Conservation (phyloP, 202 grass and related monocot species). For the Cymbopogon flexuosus region DNA sequence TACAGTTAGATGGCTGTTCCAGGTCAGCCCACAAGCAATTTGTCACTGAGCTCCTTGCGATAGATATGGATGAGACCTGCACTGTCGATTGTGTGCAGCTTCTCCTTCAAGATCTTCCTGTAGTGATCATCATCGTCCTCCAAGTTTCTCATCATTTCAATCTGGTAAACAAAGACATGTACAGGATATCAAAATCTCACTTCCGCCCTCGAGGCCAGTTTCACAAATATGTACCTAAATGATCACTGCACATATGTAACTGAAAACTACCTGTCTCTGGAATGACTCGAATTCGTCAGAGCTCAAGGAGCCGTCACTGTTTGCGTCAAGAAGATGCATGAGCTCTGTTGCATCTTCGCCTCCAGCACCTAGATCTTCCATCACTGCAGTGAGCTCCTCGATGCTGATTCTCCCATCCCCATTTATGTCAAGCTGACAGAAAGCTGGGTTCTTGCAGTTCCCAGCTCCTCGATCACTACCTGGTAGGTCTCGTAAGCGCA, state of each 20-base stretch:
- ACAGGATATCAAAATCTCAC: not conserved
- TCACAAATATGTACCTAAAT: not conserved
- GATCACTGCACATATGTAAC: not conserved
- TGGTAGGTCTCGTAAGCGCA: slow-evolving; percentile 68
- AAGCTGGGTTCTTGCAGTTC: slow-evolving; percentile 51
- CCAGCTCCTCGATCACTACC: slow-evolving; percentile 28
- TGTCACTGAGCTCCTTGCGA: slow-evolving; percentile 71
- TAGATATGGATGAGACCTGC: slow-evolving; percentile 85
- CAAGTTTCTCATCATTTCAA: slow-evolving; percentile 72
- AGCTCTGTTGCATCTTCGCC: slow-evolving; percentile 67
- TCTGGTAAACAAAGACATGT: slow-evolving; percentile 32
- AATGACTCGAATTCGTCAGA: slow-evolving; percentile 84
- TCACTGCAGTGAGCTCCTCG: slow-evolving; percentile 85
- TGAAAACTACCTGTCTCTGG: slow-evolving; percentile 67
- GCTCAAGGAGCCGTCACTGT: slow-evolving; percentile 84
- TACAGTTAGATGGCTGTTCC: not conserved
- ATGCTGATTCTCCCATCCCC: slow-evolving; percentile 88
- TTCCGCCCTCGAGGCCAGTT: not conserved
- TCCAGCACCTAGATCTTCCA: slow-evolving; percentile 84
- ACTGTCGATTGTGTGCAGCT: slow-evolving; percentile 64
- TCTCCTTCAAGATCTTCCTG: slow-evolving; percentile 71
- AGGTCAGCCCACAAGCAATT: slow-evolving; percentile 41
- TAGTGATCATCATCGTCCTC: slow-evolving; percentile 76
- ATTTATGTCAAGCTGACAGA: slow-evolving; percentile 79
- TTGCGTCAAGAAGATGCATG: slow-evolving; percentile 85